Evolutionary conservation across 345 rosid genomes (phyloP), one percentile per base, ranked within the genome.

Genomic region (Citrus hindsii): DNA sequence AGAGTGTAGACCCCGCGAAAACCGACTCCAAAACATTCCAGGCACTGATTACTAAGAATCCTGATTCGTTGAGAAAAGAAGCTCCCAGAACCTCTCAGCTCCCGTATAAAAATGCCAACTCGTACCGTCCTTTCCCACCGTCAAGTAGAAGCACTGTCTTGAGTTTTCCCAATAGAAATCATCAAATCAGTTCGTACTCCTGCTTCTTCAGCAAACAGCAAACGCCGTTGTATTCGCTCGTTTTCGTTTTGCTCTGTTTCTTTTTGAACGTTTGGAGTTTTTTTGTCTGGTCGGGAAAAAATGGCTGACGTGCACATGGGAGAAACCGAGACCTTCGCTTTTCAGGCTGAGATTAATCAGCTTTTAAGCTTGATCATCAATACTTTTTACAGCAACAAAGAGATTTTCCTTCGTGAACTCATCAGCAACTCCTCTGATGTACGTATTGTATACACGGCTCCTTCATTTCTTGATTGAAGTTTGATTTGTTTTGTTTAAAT

Each of bases 331-430:
- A 89, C 93, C 76, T 89, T 91, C 60, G 93, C 92, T 24, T 91
- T 91, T 71, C 94, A 89, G 77, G 93, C 92, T 24, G 94, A 89
- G 90, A 91, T 91, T 85, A 91, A 91, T 61, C 94, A 91, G 87
- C 88, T 91, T 28, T 78, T 91, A 79, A 89, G 91, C 68, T 87
- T 91, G 81, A 89, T 91, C 73, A 88, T 91, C 86, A 89, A 91
- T 10, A 87, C 93, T 55, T 89, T 89, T 61, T 89, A 91, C 81
- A 83, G 89, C 83, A 91, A 91, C 86, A 89, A 89, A 86, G 95
- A 91, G 83, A 89, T 91, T 69, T 91, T 91, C 88, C 90, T 91
- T 21, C 89, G 95, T 28, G 95, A 91, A 53, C 86, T 91, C 59
- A 85, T 91, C 79, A 89, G 93, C 83, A 91, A 91, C 80, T 77